phyloP scores from a whole-genome alignment of 2,329 filamentous ascomycete genomes.

The Cladosporium sp. region DNA sequence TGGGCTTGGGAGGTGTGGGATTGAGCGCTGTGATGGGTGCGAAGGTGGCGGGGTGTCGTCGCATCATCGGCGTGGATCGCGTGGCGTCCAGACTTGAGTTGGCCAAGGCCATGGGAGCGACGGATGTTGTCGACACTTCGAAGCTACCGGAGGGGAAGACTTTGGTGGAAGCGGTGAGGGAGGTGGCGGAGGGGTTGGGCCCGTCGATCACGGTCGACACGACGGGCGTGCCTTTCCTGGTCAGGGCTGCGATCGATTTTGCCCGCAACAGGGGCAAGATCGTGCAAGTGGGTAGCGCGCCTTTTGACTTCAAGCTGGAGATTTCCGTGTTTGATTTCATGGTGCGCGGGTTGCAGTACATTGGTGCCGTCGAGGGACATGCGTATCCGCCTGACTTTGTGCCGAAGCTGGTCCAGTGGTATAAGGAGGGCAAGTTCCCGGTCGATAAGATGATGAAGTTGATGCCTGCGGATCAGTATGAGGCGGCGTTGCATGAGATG shows the following conservation, averaged over 20 bases:
- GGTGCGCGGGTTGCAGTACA: constrained; percentile 45
- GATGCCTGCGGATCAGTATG: constrained; percentile 41
- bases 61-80: constrained; percentile 41
- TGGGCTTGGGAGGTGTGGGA: constrained; percentile 46
- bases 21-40: constrained; percentile 47
- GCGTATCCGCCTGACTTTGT: constrained; percentile 40
- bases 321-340: constrained; percentile 45
- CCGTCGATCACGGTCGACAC: constrained; percentile 48
- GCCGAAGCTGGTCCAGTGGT: constrained; percentile 48
- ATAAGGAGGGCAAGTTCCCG: constrained; percentile 44
- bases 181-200: constrained; percentile 36
- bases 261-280: constrained; percentile 45
- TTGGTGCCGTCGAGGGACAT: constrained; percentile 47
- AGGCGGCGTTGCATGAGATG: constrained; percentile 41
- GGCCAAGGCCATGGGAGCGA: constrained; percentile 39
- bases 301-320: constrained; percentile 39
- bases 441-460: constrained; percentile 44
- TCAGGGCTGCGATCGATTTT: constrained; percentile 41
- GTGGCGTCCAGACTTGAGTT: constrained; percentile 34
- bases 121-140: constrained; percentile 35
- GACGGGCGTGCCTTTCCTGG: constrained; percentile 42
- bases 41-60: constrained; percentile 38
- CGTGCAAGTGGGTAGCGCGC: constrained; percentile 48
- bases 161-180: constrained; percentile 34
- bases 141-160: constrained; percentile 30